phyloP scores from a whole-genome alignment of 2,329 filamentous ascomycete genomes.

The Penicillium sp. region DNA sequence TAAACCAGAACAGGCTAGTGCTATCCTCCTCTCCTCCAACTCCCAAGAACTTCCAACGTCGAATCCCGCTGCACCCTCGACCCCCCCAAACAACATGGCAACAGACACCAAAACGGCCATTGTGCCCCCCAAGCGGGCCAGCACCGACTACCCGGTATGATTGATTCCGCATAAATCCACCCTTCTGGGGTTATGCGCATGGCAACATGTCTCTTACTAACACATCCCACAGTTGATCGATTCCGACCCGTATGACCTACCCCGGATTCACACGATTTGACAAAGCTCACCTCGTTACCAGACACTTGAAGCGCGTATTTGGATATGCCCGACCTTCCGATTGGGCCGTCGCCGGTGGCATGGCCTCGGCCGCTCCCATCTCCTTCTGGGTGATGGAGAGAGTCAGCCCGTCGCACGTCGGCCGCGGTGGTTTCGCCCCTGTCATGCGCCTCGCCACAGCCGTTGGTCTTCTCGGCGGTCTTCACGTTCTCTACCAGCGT shows the following conservation, averaged over 20 bases:
- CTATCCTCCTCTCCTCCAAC: conserved; percentile 24
- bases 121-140: conserved; percentile 75
- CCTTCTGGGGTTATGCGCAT: neutral
- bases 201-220: conserved; percentile 18
- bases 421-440: conserved; percentile 77
- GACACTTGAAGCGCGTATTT: conserved; percentile 88
- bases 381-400: conserved; percentile 79
- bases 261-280: conserved; percentile 17
- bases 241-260: conserved; percentile 82
- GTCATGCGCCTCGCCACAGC: conserved; percentile 77
- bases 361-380: conserved; percentile 71
- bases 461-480: conserved; percentile 74
- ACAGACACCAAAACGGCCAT: conserved; percentile 46
- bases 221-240: conserved; percentile 78
- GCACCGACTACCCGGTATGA: conserved; percentile 85
- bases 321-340: conserved; percentile 84
- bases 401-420: conserved; percentile 80
- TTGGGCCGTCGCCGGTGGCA: conserved; percentile 69
- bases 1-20: conserved; percentile 24
- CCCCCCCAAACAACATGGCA: conserved; percentile 34
- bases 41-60: conserved; percentile 30
- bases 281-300: conserved; percentile 46
- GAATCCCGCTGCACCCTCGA: conserved; percentile 22
- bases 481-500: conserved; percentile 81
- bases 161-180: conserved; percentile 4